Evolutionary conservation across 139 green algal genomes (phyloP), one percentile per base, ranked within the genome.

Genomic region (Volvox africanus): DNA sequence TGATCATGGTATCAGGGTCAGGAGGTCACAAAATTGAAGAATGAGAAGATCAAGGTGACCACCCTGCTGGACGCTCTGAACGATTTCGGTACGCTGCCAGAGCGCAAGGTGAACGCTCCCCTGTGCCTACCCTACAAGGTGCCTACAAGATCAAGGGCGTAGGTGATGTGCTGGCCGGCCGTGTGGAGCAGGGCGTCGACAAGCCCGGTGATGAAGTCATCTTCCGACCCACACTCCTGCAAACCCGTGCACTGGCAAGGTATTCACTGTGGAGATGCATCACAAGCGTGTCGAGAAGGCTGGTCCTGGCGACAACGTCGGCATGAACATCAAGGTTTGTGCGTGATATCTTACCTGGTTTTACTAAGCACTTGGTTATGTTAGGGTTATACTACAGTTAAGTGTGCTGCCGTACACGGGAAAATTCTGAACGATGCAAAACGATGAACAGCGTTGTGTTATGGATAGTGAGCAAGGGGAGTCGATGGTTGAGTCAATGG

Each of bases 251-350:
- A 92, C 93, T 36, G 98, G 97, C 96, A 99, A 99, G 96, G 97
- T 99, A 82, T 99, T 99, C 96, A 99, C 98, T 71, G 97, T 99
- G 90, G 98, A 99, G 97, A 99, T 99, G 98, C 98, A 99, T 96
- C 98, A 99, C 96, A 98, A 99, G 98, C 96, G 96, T 91, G 95
- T 99, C 91, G 95, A 97, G 61, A 94, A 98, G 95, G 97, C 97
- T 77, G 94, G 94, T 85, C 97, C 98, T 84, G 98, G 98, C 92
- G 98, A 99, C 97, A 99, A 99, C 94, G 98, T 99, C 44, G 98
- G 98, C 96, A 99, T 99, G 96, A 99, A 99, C 96, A 97, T 99
- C 93, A 99, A 99, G 62, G 82, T 79, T n/a, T n/a, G n/a, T n/a
- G n/a, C n/a, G n/a, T n/a, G n/a, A n/a, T n/a, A n/a, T n/a, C n/a